Evolutionary conservation across 1,284 basidiomycete genomes (phyloP).

Genomic region (Ustilago crameri): DNA sequence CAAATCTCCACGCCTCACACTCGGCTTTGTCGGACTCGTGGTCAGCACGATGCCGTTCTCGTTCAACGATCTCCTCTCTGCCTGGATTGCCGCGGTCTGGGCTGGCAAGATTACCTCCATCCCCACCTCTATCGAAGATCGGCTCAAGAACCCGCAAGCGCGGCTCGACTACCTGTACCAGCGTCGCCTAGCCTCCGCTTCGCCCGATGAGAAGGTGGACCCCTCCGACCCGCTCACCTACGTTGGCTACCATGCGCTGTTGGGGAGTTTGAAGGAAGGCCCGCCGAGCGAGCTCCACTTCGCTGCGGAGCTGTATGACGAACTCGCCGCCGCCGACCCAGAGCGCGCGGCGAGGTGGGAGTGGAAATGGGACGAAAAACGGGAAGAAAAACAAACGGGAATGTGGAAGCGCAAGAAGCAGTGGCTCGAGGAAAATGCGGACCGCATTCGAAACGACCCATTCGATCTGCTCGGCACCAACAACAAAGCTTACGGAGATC

Average conservation of each 20-base stretch:
- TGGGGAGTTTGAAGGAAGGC: slow-evolving; percentile 13
- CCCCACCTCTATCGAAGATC: slow-evolving; percentile 9
- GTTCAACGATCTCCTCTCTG: slow-evolving; percentile 39
- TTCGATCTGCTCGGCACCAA: slow-evolving; percentile 45
- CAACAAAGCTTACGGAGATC: slow-evolving; percentile 13
- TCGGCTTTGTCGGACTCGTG: slow-evolving; percentile 50
- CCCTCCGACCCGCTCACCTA: slow-evolving; percentile 12
- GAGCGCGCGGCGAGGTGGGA: slow-evolving; percentile 11
- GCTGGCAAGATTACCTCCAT: slow-evolving; percentile 33
- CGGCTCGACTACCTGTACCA: slow-evolving; percentile 28
- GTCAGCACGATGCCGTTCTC: slow-evolving; percentile 50
- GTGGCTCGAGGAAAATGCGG: slow-evolving; percentile 28
- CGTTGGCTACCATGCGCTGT: slow-evolving; percentile 22
- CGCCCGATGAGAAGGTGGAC: slow-evolving; percentile 3
- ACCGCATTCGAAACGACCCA: slow-evolving; percentile 35
- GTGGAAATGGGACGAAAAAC: slow-evolving; percentile 38
- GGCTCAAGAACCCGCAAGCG: slow-evolving; percentile 21
- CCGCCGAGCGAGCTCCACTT: slow-evolving; percentile 33
- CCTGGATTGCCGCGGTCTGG: slow-evolving; percentile 49
- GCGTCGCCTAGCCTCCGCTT: not conserved
- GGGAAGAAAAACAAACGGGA: slow-evolving; percentile 20
- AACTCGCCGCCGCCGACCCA: slow-evolving; percentile 15
- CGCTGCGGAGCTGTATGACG: slow-evolving; percentile 13
- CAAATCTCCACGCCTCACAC: slow-evolving; percentile 18
- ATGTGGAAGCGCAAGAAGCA: slow-evolving; percentile 45